These are phyloP conservation scores for Aurantiochytrium sp. DNA, from an alignment of 108 stramenopile genomes.

Conservation along the genomic window DNA sequence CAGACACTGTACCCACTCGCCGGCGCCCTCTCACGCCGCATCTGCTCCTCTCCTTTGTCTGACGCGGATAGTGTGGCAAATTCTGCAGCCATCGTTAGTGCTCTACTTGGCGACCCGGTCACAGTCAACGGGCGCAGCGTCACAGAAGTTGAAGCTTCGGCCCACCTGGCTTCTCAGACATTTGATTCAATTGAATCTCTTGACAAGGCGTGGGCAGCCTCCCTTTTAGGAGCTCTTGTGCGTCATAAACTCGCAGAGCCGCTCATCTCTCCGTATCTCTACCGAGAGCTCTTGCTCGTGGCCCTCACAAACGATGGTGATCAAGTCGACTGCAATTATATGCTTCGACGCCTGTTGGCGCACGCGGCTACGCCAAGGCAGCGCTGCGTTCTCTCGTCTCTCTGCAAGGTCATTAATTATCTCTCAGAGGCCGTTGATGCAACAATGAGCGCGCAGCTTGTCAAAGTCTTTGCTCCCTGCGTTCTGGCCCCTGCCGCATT, in stretches of 20 bases:
- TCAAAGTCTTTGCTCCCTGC: not conserved
- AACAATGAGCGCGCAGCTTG: not conserved
- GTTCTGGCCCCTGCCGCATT: not conserved
- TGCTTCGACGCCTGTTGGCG: not conserved
- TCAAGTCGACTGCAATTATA: not conserved
- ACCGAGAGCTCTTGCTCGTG: not conserved
- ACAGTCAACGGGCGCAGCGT: too few species aligned
- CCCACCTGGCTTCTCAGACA: too few species aligned
- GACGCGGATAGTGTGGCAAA: too few species aligned
- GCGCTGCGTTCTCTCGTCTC: not conserved
- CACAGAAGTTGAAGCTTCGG: too few species aligned
- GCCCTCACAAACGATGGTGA: not conserved
- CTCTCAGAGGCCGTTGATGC: not conserved
- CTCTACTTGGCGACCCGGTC: too few species aligned
- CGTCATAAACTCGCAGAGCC: not conserved
- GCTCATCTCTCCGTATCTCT: not conserved
- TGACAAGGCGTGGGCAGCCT: not conserved
- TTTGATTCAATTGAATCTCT: too few species aligned
- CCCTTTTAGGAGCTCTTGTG: not conserved
- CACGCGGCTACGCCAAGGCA: not conserved
- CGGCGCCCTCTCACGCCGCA: not conserved
- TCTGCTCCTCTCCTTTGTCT: not conserved
- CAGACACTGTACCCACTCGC: not conserved
- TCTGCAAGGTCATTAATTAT: not conserved
- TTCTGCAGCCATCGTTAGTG: too few species aligned